Conservation (phyloP, 106 monocot species). For the Gastrodia elata region DNA sequence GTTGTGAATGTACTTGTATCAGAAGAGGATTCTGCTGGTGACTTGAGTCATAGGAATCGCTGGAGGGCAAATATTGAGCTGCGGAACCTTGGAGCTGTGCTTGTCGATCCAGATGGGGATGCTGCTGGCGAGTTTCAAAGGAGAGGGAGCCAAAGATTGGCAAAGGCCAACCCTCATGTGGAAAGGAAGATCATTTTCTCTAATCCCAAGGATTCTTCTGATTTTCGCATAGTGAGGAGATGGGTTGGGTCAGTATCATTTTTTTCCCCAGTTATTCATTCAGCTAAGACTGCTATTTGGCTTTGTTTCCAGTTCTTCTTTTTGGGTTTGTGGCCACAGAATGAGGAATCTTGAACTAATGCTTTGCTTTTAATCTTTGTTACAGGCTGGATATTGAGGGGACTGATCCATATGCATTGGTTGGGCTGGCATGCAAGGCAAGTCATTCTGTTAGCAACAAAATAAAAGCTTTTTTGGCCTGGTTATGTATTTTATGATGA, state of each 20-base stretch:
- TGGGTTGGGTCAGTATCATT: constrained; percentile 72
- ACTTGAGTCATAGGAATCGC: constrained; percentile 5
- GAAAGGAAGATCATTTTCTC: constrained; percentile 9
- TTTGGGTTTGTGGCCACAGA: not conserved
- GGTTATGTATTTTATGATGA: not conserved
- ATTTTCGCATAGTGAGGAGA: constrained; percentile 32
- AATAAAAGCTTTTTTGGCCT: not conserved
- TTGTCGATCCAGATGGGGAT: not conserved
- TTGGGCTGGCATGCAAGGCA: constrained; percentile 91
- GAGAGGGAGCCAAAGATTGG: constrained; percentile 18
- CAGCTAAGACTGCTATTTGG: not conserved
- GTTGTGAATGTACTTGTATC: not conserved
- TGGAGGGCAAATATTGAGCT: constrained; percentile 28
- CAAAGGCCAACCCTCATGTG: constrained; percentile 6
- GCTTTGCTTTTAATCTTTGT: constrained; percentile 6
- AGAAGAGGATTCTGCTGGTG: not conserved
- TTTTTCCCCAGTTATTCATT: not conserved
- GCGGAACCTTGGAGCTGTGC: constrained; percentile 21
- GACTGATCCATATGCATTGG: constrained; percentile 56
- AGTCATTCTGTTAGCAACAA: constrained; percentile 4
- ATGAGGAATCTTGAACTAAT: not conserved
- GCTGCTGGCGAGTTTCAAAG: constrained; percentile 14
- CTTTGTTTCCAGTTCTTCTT: not conserved
- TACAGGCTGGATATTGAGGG: constrained; percentile 64
- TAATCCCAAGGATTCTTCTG: constrained; percentile 18